phyloP scores from a whole-genome alignment of 176 grass and related monocot genomes.

The Lolium multiflorum region DNA sequence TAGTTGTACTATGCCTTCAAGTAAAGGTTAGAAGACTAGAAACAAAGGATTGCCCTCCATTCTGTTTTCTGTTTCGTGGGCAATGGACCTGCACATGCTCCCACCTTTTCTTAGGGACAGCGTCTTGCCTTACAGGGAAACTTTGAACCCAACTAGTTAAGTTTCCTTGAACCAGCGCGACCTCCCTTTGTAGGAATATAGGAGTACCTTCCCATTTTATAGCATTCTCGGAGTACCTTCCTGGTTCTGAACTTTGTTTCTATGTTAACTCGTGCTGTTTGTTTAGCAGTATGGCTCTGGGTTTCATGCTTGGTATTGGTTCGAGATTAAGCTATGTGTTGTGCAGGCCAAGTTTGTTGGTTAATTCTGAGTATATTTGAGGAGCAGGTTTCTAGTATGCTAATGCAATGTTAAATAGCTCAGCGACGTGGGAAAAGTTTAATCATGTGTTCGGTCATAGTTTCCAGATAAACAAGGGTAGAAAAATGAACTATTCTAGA shows the following conservation, averaged over 20 bases:
- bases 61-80: constrained; percentile 13
- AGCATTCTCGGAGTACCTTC: not conserved
- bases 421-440: not conserved
- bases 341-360: not conserved
- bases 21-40: constrained; percentile 27
- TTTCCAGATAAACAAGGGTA: not conserved
- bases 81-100: constrained; percentile 11
- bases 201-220: not conserved
- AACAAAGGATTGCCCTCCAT: not conserved
- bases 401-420: not conserved
- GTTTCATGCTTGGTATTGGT: constrained; percentile 28
- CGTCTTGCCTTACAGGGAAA: constrained; percentile 28
- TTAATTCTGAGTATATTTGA: not conserved
- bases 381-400: not conserved
- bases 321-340: constrained; percentile 12
- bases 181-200: not conserved
- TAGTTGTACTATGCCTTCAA: constrained; percentile 35
- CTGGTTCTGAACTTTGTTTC: not conserved
- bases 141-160: not conserved
- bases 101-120: constrained; percentile 13
- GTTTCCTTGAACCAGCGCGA: constrained; percentile 25
- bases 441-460: not conserved
- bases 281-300: not conserved
- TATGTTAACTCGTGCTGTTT: not conserved
- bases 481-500: not conserved